Percentiles rank a stretch among this genome's conserved stretches.
These are phyloP conservation scores for Hyaloscypha bicolor DNA, from an alignment of 495 filamentous ascomycete genomes.

Conservation along the genomic window DNA sequence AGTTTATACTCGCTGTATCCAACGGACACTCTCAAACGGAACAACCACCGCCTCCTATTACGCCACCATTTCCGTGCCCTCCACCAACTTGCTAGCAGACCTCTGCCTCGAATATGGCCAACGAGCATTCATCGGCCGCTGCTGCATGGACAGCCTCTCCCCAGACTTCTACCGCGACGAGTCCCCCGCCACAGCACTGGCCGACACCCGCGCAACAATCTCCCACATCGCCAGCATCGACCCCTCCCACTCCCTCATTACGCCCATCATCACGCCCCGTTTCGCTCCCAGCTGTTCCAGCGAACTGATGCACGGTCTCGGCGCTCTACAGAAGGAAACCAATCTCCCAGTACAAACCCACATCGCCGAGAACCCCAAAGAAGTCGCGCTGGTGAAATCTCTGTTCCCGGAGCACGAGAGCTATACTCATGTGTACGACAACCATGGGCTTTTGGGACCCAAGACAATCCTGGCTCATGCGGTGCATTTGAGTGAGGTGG, in stretches of 20 bases:
- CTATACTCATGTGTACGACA: constrained; percentile 84
- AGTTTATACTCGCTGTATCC: constrained; percentile 75
- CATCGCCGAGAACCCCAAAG: constrained; percentile 79
- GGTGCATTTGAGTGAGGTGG: constrained; percentile 68
- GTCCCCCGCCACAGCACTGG: constrained; percentile 55
- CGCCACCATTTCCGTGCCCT: constrained; percentile 77
- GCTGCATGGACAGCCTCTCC: constrained; percentile 83
- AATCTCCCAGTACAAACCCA: constrained; percentile 83
- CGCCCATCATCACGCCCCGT: constrained; percentile 85
- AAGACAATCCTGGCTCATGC: constrained; percentile 87
- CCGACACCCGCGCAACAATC: constrained; percentile 62
- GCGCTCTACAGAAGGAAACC: constrained; percentile 59
- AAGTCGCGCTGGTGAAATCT: constrained; percentile 66
- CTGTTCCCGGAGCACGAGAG: constrained; percentile 65
- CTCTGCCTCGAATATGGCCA: constrained; percentile 78
- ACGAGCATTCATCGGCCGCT: constrained; percentile 85
- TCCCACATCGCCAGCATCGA: constrained; percentile 69
- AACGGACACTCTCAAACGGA: constrained; percentile 80
- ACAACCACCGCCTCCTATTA: constrained; percentile 93
- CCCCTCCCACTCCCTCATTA: constrained; percentile 58
- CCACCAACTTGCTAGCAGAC: constrained; percentile 86
- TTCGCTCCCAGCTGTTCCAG: constrained; percentile 80
- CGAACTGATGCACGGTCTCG: constrained; percentile 62
- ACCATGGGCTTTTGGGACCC: constrained; percentile 63
- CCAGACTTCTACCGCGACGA: constrained; percentile 78